These are phyloP conservation scores for Drechmeria coniospora DNA, from an alignment of 2,329 filamentous ascomycete species.

Conservation along the genomic window DNA sequence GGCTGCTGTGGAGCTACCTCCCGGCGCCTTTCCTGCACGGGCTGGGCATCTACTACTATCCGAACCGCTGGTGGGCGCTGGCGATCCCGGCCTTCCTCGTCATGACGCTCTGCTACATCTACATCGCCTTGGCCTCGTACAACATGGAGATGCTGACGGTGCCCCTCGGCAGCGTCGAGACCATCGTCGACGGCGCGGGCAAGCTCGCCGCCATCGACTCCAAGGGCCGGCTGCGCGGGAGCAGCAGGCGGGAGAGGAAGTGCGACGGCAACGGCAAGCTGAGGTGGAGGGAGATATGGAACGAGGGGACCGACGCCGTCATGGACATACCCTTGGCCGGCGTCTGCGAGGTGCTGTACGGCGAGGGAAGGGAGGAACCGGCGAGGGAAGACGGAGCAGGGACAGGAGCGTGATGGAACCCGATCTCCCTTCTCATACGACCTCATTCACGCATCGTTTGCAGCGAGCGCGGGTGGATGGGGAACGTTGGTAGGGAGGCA, in stretches of 20 bases:
- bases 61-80: slow-evolving; percentile 93
- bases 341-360: slow-evolving; percentile 89
- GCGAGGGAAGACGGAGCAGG: slow-evolving; percentile 8
- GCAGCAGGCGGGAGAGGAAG: slow-evolving; percentile 20
- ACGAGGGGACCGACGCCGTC: slow-evolving; percentile 84
- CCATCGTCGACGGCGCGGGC: slow-evolving; percentile 79
- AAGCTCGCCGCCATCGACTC: slow-evolving; percentile 71
- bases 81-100: slow-evolving; percentile 85
- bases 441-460: too few species aligned
- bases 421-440: too few species aligned
- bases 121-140: slow-evolving; percentile 79
- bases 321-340: slow-evolving; percentile 93
- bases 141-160: slow-evolving; percentile 83
- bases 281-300: slow-evolving; percentile 78
- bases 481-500: too few species aligned
- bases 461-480: too few species aligned
- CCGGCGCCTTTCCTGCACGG: slow-evolving; percentile 84
- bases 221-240: slow-evolving; percentile 37
- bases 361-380: slow-evolving; percentile 29
- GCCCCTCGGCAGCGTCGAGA: slow-evolving; percentile 65
- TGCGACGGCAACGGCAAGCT: slow-evolving; percentile 21
- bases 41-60: slow-evolving; percentile 91
- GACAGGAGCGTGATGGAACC: too few species aligned
- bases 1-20: slow-evolving; percentile 72
- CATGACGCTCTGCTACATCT: slow-evolving; percentile 80